Evolutionary conservation across 192 early-diverging fungal genomes (phyloP), one percentile per base, ranked within the genome.

Genomic region (Podochytrium sp.): DNA sequence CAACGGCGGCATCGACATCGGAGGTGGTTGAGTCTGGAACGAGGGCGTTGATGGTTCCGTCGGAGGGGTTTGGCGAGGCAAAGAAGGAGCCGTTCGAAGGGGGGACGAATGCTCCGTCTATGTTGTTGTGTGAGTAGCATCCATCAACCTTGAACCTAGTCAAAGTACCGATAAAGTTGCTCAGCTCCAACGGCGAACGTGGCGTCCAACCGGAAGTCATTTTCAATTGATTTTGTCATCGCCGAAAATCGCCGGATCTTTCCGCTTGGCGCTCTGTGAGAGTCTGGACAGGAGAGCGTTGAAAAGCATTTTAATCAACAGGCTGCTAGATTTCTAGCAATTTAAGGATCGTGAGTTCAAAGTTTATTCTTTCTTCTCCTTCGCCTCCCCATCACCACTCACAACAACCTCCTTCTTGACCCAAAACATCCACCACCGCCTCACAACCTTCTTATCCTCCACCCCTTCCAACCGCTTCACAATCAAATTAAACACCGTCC

Each of bases 401-500:
- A n/a, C n/a, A n/a, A n/a, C n/a, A n/a, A 4, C 34, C 39, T 30
- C 37, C 41, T 70, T 38, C 51, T 70, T 59, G 7, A 70, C 29
- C 71, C 71, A 73, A 63, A 65, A 73, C 42, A 65, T 73, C 62
- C 71, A 73, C 60, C 71, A 64, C 25, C n/a, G 6, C 58, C 35
- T 69, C 38, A 34, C 39, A 12, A 20, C 5, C 23, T 33, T 7
- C 5, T 27, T 29, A 16, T 33, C 50, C 10, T 35, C 51, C 47
- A 69, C 10, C 1, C 66, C 66, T 35, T 69, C 32, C 47, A 67
- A 73, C 64, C 41, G 25, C 47, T 78, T 65, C 23, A 70, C 72
- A 30, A 84, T 71, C 67, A 95, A 70, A 71, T 97, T 96, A 75
- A 97, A 97, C 37, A 95, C 85, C n/a, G 90, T 87, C 18, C 97